A percentile compares a stretch with the other conserved stretches of the same genome.
Conservation (phyloP, 768 basidiomycete genomes). For the Saitozyma podzolica region DNA sequence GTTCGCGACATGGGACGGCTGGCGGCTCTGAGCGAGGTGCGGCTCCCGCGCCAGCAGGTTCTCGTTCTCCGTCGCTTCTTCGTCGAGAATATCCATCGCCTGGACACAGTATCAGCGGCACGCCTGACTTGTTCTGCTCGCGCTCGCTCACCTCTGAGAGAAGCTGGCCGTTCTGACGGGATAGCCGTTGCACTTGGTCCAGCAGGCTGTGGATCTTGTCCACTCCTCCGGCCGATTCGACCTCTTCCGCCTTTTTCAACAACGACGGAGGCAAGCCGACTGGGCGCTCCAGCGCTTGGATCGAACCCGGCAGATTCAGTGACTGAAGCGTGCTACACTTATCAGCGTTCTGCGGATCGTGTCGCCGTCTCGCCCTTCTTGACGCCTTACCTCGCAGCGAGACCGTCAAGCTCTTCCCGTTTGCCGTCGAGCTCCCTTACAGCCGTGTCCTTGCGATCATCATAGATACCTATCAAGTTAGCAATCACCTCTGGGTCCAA, state of each 20-base stretch:
- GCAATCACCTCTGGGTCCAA: not conserved
- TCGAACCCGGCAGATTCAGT: conserved; percentile 76
- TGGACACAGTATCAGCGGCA: conserved; percentile 47
- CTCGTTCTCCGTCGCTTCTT: conserved; percentile 61
- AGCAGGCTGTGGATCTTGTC: conserved; percentile 69
- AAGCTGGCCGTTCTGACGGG: conserved; percentile 62
- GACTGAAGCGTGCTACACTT: conserved; percentile 63
- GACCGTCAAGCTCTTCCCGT: conserved; percentile 65
- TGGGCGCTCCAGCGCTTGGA: conserved; percentile 84
- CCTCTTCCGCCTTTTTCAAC: conserved; percentile 78
- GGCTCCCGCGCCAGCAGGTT: conserved; percentile 51
- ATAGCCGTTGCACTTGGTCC: conserved; percentile 69
- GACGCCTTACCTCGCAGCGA: conserved; percentile 62
- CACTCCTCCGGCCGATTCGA: conserved; percentile 74
- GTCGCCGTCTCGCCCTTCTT: not conserved
- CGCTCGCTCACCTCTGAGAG: conserved; percentile 68
- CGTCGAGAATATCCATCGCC: conserved; percentile 88
- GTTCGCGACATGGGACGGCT: conserved; percentile 78
- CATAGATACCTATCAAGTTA: conserved; percentile 63
- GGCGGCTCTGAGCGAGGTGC: conserved; percentile 54
- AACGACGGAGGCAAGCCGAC: conserved; percentile 86
- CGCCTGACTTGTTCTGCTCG: not conserved
- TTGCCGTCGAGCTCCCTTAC: conserved; percentile 65
- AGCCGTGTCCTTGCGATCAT: conserved; percentile 72
- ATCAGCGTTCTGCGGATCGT: not conserved